Base-by-base conservation (phyloP, 2,329 filamentous ascomycete species). In the Fusarium ramigenum region DNA sequence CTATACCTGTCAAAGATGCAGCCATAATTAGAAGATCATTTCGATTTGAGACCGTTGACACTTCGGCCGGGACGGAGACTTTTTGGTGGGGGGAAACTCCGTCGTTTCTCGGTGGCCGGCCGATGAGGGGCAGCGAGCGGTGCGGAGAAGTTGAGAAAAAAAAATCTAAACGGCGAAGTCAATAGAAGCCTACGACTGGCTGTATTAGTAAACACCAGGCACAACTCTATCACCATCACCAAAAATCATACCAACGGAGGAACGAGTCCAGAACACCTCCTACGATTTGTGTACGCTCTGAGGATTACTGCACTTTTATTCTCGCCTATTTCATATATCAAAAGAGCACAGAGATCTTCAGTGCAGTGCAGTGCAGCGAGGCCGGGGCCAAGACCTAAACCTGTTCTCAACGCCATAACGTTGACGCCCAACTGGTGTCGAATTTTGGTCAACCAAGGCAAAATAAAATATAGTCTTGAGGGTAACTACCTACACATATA, bases 361-460 rank as follows among this genome's bases (percentile, higher is more conserved):
- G 53, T 32, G 32, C 49, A 37, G 50, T 62, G 49, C 59, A 58
- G 53, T 32, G 32, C 49, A 37, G 50, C 43, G 47, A 63, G 63
- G 37, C 43, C 52, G 59, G 71, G 70, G 66, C 56, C 59, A 72
- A 74, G 68, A 74, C 72, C 71, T 74, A 74, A 74, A 71, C 71
- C 70, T 73, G 70, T 46, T 47, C 46, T 23, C 52, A 44, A 49
- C 61, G 60, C 57, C 54, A 49, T 69, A 69, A 68, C 56, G 47
- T 66, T 71, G 43, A 67, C 60, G 69, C 69, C 65, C 47, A 65
- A 69, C 49, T 62, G 44, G 49, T 64, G 58, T 58, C 56, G 25
- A 36, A 40, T 37, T 7, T 67, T 60, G 30, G 18, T 42, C 28
- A 25, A 40, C 49, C 5, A 54, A 56, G 57, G 19, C 40, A 37